Base-by-base conservation (phyloP, 225 moss, liverwort and hornwort genomes). In the Sphagnum contortum region DNA sequence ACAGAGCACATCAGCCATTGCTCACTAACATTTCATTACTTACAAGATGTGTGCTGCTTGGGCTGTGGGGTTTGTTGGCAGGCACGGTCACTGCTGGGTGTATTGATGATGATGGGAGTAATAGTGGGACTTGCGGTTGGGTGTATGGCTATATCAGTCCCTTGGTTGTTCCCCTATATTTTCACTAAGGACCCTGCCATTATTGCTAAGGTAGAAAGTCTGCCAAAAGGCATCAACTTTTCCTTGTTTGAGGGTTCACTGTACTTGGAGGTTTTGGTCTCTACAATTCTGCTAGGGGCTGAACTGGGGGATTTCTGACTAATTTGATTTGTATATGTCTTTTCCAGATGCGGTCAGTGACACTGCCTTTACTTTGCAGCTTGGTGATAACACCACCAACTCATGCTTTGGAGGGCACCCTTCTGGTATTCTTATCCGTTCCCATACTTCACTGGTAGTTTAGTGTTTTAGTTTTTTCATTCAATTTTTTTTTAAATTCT, bases 331-430 rank as follows among this genome's bases (percentile, higher is more conserved):
- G 52, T 6, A 5, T 52, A 5, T 52, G 52, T 9, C 9, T 52
- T 52, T 9, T 52, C 59, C 90, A 91, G 89, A 94, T 94, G 91
- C 82, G 94, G 64, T 64, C 64, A 57, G 67, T 94, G 12, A 81
- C 82, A 49, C 7, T 88, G 45, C 94, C 91, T 47, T 91, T 94
- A 69, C 79, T 88, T 57, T 60, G 88, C 62, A 88, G 83, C 64
- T 72, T 86, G 48, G 72, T 81, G 46, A 79, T 91, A 49, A 89
- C 86, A 47, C 91, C 94, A 5, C 79, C 91, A 12, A 86, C 82
- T 59, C 82, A 91, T 48, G 83, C 91, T 2, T 76, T 88, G 66
- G 91, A 94, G 71, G 94, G 91, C 70, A 91, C 94, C 7, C 79
- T 91, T 63, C 82, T 94, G 83, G 91, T 91, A 5, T 52, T 9